Conservation (phyloP, 441 rosid species). For the Gossypium schwendimanii region DNA sequence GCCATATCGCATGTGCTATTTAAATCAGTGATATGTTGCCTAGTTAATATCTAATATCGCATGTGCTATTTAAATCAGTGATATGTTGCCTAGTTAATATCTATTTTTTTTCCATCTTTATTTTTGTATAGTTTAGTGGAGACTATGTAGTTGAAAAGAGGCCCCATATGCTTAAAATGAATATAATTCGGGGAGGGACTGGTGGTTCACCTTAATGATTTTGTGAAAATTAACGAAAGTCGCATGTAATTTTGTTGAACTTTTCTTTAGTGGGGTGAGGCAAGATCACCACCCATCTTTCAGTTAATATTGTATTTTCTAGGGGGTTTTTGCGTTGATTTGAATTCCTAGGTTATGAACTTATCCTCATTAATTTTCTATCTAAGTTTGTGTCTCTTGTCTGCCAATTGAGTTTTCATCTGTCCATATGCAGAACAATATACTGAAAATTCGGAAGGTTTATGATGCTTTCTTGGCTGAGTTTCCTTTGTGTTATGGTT, state of each 20-base stretch:
- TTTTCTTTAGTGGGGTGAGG: not conserved
- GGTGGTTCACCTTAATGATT: not conserved
- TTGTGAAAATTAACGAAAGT: not conserved
- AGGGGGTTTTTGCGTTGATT: not conserved
- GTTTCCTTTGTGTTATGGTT: constrained; percentile 93
- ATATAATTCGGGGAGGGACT: not conserved
- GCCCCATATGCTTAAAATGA: not conserved
- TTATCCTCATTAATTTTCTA: not conserved
- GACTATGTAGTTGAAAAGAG: not conserved
- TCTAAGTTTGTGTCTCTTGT: not conserved
- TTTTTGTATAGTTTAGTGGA: not conserved
- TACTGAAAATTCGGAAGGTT: constrained; percentile 70
- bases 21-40: not conserved
- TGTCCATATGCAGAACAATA: constrained; percentile 54
- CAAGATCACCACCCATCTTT: not conserved
- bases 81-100: too few species aligned
- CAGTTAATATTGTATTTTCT: not conserved
- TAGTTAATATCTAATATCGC: not conserved
- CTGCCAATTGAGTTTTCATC: not conserved
- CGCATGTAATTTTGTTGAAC: not conserved
- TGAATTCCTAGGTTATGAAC: not conserved
- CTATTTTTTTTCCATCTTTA: not conserved
- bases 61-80: too few species aligned
- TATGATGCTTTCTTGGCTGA: constrained; percentile 89
- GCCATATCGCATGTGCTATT: not conserved